Conservation (phyloP, 2,329 filamentous ascomycete species). For the Penicillium digitatum region DNA sequence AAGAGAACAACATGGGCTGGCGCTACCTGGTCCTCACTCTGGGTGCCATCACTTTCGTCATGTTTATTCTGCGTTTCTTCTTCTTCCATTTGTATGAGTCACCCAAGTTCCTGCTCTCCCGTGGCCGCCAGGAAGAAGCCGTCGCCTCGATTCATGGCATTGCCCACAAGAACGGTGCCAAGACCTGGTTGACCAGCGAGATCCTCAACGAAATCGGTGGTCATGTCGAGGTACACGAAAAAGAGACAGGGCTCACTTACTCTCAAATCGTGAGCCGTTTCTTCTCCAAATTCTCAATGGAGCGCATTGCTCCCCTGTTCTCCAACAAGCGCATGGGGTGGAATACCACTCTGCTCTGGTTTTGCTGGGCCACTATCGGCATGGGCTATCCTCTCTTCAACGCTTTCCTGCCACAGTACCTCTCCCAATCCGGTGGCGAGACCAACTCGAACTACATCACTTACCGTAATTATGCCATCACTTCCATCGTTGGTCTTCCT, state of each 20-base stretch:
- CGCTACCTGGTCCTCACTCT: conserved; percentile 68
- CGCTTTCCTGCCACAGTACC: conserved; percentile 80
- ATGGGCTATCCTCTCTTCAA: conserved; percentile 88
- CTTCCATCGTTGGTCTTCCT: conserved; percentile 69
- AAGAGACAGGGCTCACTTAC: conserved; percentile 38
- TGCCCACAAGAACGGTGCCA: conserved; percentile 62
- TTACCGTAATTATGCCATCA: conserved; percentile 81
- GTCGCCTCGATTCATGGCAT: conserved; percentile 76
- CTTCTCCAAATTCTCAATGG: conserved; percentile 61
- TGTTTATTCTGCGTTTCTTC: conserved; percentile 76
- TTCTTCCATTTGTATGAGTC: conserved; percentile 80
- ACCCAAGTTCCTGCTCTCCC: conserved; percentile 74
- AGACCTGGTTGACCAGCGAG: conserved; percentile 72
- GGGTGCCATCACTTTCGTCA: conserved; percentile 66
- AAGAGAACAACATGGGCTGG: conserved; percentile 66
- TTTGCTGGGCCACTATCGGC: conserved; percentile 76
- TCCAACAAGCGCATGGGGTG: conserved; percentile 44
- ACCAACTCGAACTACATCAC: conserved; percentile 45
- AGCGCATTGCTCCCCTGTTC: conserved; percentile 63
- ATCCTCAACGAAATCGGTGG: conserved; percentile 55
- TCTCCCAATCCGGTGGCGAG: conserved; percentile 60
- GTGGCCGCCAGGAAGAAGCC: conserved; percentile 70
- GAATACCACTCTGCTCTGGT: conserved; percentile 62
- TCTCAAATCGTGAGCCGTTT: conserved; percentile 55
- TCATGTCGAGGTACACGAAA: conserved; percentile 39